A percentile compares a stretch with the other conserved stretches of the same genome.
Evolutionary conservation across 805 yeast species (phyloP).

Genomic region (Metschnikowia vanudenii): DNA sequence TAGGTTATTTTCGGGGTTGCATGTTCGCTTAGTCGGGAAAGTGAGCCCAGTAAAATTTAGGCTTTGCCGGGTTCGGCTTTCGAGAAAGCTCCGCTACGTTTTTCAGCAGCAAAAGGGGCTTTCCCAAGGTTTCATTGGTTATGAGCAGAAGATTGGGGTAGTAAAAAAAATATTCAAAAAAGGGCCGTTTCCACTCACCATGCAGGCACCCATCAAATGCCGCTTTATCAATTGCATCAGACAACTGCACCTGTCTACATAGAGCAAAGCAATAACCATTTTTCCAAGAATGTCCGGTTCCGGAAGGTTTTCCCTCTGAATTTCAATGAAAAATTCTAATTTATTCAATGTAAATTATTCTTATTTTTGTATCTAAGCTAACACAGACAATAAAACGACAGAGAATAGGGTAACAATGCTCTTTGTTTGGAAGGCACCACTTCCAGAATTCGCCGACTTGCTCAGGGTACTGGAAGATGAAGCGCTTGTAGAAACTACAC

Average conservation of each 20-base stretch:
- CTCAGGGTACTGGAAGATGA: constrained; percentile 1
- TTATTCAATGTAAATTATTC: not conserved
- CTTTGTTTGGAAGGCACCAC: not conserved
- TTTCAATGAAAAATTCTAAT: no score
- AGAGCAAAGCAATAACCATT: not conserved
- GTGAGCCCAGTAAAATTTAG: no score
- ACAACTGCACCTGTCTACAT: not conserved
- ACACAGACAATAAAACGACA: constrained; percentile 1
- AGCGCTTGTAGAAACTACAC: constrained; percentile 1
- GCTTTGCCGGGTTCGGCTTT: no score
- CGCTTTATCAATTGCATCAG: constrained; percentile 9
- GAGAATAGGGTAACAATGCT: constrained; percentile 1
- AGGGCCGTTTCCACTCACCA: not conserved
- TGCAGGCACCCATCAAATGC: constrained; percentile 4
- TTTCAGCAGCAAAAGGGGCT: not conserved
- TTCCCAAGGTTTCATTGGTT: not conserved
- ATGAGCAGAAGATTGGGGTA: not conserved
- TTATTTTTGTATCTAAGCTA: not conserved
- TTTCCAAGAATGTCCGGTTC: not conserved
- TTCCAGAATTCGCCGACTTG: constrained; percentile 6
- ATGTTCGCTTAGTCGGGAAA: no score
- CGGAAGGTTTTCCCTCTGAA: no score
- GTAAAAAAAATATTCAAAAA: not conserved
- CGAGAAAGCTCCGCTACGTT: no score
- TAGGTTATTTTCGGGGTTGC: no score